Conservation (phyloP, 768 basidiomycete genomes). For the Tulasnella sp. region DNA sequence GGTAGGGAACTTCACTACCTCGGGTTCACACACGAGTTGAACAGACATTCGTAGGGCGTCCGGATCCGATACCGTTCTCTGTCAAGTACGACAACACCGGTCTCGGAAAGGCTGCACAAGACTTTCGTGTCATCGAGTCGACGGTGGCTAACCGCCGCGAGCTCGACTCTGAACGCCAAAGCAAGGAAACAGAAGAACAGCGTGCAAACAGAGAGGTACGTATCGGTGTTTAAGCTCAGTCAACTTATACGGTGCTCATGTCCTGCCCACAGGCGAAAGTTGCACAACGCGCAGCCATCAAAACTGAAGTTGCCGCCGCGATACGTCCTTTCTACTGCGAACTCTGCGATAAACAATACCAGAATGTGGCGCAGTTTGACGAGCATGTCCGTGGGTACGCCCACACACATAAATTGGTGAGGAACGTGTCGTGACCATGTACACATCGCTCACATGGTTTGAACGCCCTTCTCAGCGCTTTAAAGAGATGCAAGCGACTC, state of each 20-base stretch:
- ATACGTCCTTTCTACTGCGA: conserved; percentile 67
- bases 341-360: conserved; percentile 79
- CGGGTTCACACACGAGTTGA: neutral
- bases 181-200: conserved; percentile 68
- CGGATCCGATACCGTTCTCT: conserved; percentile 73
- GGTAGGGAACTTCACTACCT: conserved; percentile 34
- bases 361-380: conserved; percentile 74
- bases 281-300: conserved; percentile 51
- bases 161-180: conserved; percentile 70
- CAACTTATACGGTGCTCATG: conserved; percentile 15
- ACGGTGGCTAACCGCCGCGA: conserved; percentile 67
- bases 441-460: neutral
- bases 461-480: conserved; percentile 32
- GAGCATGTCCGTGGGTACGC: conserved; percentile 52
- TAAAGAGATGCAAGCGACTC: conserved; percentile 68
- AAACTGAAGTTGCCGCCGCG: conserved; percentile 53
- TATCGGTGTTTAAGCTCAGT: conserved; percentile 6
- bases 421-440: too few relatives aligned
- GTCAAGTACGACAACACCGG: conserved; percentile 68
- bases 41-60: conserved; percentile 43
- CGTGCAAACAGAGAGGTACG: conserved; percentile 57
- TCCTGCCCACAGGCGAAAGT: conserved; percentile 39
- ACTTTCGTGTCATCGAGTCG: conserved; percentile 71
- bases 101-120: conserved; percentile 65
- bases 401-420: conserved; percentile 17